A percentile compares a stretch with the other conserved stretches of the same genome.
Evolutionary conservation across 306 rosid species (phyloP).

Genomic region (Gleditsia sinensis): DNA sequence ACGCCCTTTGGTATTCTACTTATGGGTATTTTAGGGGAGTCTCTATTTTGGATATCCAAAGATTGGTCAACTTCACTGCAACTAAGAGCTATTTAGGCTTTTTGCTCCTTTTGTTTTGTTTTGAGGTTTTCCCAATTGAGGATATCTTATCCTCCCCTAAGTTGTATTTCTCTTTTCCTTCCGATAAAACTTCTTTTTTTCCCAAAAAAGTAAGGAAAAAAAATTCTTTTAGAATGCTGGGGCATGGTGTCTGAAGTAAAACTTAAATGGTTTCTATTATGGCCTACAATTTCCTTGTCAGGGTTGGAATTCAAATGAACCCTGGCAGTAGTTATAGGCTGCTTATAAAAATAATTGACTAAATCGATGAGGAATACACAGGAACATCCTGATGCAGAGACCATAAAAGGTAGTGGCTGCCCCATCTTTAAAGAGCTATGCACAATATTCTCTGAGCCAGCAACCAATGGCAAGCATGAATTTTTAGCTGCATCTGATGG

Average conservation of each 20-base stretch:
- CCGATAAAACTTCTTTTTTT: neutral
- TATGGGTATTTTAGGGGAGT: neutral
- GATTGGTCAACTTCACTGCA: neutral
- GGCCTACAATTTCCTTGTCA: neutral
- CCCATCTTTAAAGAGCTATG: conserved; percentile 70
- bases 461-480: conserved; percentile 55
- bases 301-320: conserved; percentile 16
- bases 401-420: conserved; percentile 63
- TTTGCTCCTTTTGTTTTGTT: neutral
- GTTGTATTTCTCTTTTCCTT: neutral
- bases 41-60: neutral
- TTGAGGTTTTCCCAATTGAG: neutral
- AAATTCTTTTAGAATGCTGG: conserved; percentile 16
- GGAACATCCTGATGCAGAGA: conserved; percentile 76
- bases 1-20: neutral
- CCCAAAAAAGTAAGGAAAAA: neutral
- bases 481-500: conserved; percentile 41
- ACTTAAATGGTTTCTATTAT: neutral
- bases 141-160: neutral
- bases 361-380: conserved; percentile 38
- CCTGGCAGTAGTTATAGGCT: conserved; percentile 8
- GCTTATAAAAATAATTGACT: conserved; percentile 20
- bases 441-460: conserved; percentile 64
- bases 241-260: conserved; percentile 22
- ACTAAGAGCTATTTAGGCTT: neutral